Base-by-base conservation (phyloP, 2,329 filamentous ascomycete species). In the Alternaria ethzedia region DNA sequence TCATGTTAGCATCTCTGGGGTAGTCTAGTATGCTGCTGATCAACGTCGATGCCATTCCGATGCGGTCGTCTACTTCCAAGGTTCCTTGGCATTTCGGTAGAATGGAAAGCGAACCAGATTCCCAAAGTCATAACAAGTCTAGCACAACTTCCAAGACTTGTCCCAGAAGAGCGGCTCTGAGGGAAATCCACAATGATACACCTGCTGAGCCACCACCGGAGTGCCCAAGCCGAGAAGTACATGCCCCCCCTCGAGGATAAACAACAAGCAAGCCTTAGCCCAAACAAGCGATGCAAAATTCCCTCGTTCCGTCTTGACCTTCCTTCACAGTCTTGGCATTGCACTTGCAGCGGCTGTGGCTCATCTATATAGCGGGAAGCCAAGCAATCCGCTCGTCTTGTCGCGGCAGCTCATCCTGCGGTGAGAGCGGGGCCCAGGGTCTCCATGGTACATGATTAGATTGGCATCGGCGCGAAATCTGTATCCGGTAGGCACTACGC, bases 371-470 rank as follows among this genome's bases (percentile, higher is more conserved):
- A 59, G 63, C 36, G 52, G 68, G 65, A 50, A 65, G 63, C 67
- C 68, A 69, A 69, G 68, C 49, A 36, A 61, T 64, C 63, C 64
- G 65, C 65, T 66, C 41, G 49, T 54, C 57, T 66, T 25, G 30
- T 52, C 30, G 28, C 28, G 30, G 49, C 49, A 51, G 17, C 49
- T 51, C 36, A 17, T 41, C 64, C 61, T 57, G 64, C 32, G 57
- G 57, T 61, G 49, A 20, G 8, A 20, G 28, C 20, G 28, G 17
- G 49, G 49, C 49, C 36, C 28, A 52, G 20, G 49, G 49, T 20
- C 17, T 21, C n/a, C 9, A 36, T 41, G 30, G 49, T 52, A 36
- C 30, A 28, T 52, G 21, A 32, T 23, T 41, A n/a, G 11, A 13
- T 11, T 41, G 41, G 52, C n/a, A n/a, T 44, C 52, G 36, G 52